Evolutionary conservation across 768 basidiomycete species (phyloP).

Genomic region (Lactarius deliciosus): DNA sequence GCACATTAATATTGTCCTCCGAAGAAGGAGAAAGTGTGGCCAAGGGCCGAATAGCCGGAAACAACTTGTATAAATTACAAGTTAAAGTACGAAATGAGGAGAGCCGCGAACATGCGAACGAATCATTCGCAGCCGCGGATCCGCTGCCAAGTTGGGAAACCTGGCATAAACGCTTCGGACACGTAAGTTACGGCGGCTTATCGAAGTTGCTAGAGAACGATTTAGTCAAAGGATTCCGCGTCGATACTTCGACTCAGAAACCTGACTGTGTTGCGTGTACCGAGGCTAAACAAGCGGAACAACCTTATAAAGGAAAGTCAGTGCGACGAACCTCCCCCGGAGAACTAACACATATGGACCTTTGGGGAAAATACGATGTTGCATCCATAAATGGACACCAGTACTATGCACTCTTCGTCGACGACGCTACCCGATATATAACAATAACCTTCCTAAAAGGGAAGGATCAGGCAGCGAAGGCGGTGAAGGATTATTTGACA

Average conservation of each 20-base stretch:
- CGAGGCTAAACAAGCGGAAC: neutral
- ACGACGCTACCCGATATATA: neutral
- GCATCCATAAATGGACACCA: neutral
- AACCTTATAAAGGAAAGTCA: neutral
- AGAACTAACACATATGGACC: neutral
- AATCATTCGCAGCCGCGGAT: too few species aligned
- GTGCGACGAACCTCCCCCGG: accelerated
- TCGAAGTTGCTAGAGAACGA: accelerated
- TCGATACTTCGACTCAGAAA: neutral
- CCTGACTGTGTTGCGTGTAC: neutral
- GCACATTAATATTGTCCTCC: too few species aligned
- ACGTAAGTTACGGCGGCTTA: neutral
- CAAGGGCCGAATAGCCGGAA: too few species aligned
- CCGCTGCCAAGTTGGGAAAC: neutral
- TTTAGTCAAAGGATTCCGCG: neutral
- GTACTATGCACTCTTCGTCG: neutral
- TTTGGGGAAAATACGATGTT: neutral
- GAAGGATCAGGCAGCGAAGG: too few species aligned
- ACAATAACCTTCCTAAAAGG: too few species aligned
- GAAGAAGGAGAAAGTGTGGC: too few species aligned
- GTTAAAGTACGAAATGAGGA: too few species aligned
- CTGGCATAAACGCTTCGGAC: neutral
- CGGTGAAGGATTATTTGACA: too few species aligned
- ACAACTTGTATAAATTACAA: too few species aligned
- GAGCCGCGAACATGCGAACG: too few species aligned